A percentile compares a stretch with the other conserved stretches of the same genome.
phyloP scores from a whole-genome alignment of 2,329 filamentous ascomycete genomes.

The Dothideomycetes sp. region DNA sequence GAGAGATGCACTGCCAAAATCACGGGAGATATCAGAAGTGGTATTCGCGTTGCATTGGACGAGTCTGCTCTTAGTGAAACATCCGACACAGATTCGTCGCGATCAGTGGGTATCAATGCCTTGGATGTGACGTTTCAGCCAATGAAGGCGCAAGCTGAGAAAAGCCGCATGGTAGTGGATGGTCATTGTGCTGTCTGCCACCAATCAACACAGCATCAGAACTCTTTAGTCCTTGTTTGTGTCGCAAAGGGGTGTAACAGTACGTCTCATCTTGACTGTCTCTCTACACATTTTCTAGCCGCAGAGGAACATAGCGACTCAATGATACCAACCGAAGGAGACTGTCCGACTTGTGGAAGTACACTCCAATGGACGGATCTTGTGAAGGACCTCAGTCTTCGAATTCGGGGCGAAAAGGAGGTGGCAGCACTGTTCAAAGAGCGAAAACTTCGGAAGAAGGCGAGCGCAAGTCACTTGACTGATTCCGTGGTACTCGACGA shows the following conservation, averaged over 20 bases:
- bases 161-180: conserved; percentile 34
- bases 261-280: conserved; percentile 44
- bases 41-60: conserved; percentile 26
- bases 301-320: conserved; percentile 25
- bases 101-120: conserved; percentile 24
- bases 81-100: not conserved
- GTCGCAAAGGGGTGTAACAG: conserved; percentile 35
- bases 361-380: conserved; percentile 61
- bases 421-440: conserved; percentile 56
- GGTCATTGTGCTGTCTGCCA: conserved; percentile 41
- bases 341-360: conserved; percentile 58
- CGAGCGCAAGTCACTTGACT: conserved; percentile 2
- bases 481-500: not conserved
- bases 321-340: conserved; percentile 57
- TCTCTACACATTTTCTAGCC: conserved; percentile 41
- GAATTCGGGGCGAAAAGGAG: conserved; percentile 59
- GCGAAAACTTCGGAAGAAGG: conserved; percentile 24
- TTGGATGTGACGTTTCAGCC: conserved; percentile 44
- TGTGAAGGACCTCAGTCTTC: conserved; percentile 70
- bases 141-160: conserved; percentile 40
- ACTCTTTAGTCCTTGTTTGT: conserved; percentile 40
- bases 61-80: not conserved
- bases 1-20: conserved; percentile 42
- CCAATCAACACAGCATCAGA: conserved; percentile 23
- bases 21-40: conserved; percentile 34